These are phyloP conservation scores for Macaranga tanarius DNA, from an alignment of 441 rosid species.

Conservation along the genomic window DNA sequence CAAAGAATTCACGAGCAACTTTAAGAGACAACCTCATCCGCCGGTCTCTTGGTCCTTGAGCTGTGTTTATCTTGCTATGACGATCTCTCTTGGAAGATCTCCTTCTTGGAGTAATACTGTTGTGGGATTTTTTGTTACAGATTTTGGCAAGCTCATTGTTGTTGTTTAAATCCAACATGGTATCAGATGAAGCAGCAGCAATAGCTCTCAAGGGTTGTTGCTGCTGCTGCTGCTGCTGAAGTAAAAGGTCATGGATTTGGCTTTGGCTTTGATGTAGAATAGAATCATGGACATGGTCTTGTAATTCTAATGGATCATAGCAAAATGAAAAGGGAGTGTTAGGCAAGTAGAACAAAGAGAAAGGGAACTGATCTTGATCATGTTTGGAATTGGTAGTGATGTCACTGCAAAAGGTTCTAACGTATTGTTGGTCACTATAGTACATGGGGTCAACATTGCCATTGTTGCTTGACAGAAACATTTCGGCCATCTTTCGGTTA, in stretches of 20 bases:
- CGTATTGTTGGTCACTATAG: constrained; percentile 41
- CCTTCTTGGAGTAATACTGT: constrained; percentile 25
- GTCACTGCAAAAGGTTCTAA: constrained; percentile 44
- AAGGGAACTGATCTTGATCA: constrained; percentile 25
- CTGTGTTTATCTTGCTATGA: constrained; percentile 89
- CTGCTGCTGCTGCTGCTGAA: constrained; percentile 1
- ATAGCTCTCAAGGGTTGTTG: constrained; percentile 25
- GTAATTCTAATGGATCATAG: constrained; percentile 29
- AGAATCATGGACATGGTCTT: constrained; percentile 23
- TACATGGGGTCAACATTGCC: constrained; percentile 35
- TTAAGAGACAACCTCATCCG: constrained; percentile 87
- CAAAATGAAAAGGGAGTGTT: constrained; percentile 51
- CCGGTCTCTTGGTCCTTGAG: constrained; percentile 81
- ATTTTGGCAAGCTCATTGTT: background rate
- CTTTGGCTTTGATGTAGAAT: constrained; percentile 31
- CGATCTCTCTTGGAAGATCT: constrained; percentile 63
- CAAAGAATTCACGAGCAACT: constrained; percentile 73
- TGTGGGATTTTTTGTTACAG: constrained; percentile 11
- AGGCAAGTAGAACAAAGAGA: constrained; percentile 40
- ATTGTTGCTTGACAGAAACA: constrained; percentile 46
- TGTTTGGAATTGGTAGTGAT: constrained; percentile 29
- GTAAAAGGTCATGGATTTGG: constrained; percentile 21
- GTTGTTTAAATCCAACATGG: background rate
- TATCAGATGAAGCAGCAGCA: constrained; percentile 5
- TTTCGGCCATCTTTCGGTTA: constrained; percentile 18